Base-by-base conservation (phyloP, 345 rosid species). In the Aquilaria sinensis region DNA sequence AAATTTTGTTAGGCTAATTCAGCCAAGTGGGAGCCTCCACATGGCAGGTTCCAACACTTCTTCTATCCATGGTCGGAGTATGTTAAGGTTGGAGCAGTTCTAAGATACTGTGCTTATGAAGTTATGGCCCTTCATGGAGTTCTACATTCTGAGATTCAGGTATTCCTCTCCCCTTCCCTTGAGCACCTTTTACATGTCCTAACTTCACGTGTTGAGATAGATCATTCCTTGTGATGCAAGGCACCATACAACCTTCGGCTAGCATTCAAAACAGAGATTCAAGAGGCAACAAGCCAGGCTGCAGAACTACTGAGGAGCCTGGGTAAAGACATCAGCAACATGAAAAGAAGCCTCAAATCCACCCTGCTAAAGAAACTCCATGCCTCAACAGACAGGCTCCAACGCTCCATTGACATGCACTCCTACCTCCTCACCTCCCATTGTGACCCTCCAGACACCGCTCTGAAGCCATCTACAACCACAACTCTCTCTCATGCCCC, bases 41-140 rank as follows among this genome's bases (percentile, higher is more conserved):
- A 86, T 47, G 92, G 92, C 47, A 76, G 87, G 68, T 81, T 83
- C 67, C 53, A 64, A 16, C 84, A 77, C 70, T 83, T 81, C 74
- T 78, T 76, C 62, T 81, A 83, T 64, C 87, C 93, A 51, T 86
- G 93, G 93, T 67, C 85, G 8, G 84, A 81, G 69, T 83, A 83
- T 52, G 89, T 83, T 45, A 83, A 81, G 67, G 93, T 83, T n/a
- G 93, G 87, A 43, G 80, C 81, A 12, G 83, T 76, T 58, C 61
- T 83, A 30, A 58, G 80, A 63, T 78, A 78, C 54, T 86, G 89
- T 69, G 85, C 88, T 52, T 81, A 81, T 50, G 87, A 86, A 65
- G 87, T 86, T 66, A 83, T 83, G 92, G 84, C 92, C 12, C 83
- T 83, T 65, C 92, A 81, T 61, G 87, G 92, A 57, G 85, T 86